Evolutionary conservation across 2,329 filamentous ascomycete species (phyloP).

Genomic region (Ophiostoma montium): DNA sequence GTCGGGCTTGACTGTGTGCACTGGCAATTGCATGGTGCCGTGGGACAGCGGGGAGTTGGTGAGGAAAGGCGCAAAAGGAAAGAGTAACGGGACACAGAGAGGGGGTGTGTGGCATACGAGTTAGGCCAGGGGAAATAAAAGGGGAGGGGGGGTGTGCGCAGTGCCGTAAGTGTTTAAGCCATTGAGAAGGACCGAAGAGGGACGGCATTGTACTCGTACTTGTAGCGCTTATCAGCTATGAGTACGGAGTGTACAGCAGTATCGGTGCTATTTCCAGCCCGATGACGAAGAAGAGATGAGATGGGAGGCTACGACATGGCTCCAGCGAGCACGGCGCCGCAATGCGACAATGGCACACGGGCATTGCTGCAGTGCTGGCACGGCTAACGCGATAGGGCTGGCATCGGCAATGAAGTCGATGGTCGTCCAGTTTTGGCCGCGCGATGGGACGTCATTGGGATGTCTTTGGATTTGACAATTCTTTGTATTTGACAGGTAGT

Average conservation of each 20-base stretch:
- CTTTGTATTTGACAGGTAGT: too few relatives aligned
- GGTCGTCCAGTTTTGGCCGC: background rate
- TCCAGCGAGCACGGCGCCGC: background rate
- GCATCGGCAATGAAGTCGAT: background rate
- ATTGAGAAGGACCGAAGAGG: background rate
- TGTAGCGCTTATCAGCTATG: too few relatives aligned
- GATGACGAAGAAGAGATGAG: background rate
- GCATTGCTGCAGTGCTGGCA: background rate
- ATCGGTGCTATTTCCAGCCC: background rate
- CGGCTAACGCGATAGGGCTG: constrained; percentile 4
- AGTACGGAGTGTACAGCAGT: background rate
- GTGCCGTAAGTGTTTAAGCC: background rate
- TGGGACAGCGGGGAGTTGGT: background rate
- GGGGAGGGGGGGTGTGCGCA: constrained; percentile 11
- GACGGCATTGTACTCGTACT: too few relatives aligned
- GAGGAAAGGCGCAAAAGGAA: background rate
- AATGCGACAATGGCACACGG: background rate
- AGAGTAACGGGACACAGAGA: constrained; percentile 4
- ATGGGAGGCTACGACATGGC: background rate
- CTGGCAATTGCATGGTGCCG: background rate
- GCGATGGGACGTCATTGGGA: background rate
- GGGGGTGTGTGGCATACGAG: background rate
- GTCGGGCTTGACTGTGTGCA: constrained; percentile 1
- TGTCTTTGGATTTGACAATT: background rate
- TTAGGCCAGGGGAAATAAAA: background rate